Percentiles rank a stretch among this genome's conserved stretches.
Evolutionary conservation across 78 protist genomes (phyloP).

Genomic region (Dictyostelium firmibasis): DNA sequence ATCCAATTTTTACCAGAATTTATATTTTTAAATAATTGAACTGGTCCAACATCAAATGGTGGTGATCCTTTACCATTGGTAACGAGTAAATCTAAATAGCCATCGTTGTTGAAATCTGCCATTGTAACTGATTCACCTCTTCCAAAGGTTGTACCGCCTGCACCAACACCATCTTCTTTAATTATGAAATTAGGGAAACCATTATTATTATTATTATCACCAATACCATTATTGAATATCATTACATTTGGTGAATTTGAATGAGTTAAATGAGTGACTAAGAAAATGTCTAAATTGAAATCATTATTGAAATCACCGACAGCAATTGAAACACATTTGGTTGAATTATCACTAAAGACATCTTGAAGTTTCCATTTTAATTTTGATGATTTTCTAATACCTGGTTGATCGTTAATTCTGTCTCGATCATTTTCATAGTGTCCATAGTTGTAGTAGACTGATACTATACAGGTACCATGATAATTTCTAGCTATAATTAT

Average conservation of each 20-base stretch:
- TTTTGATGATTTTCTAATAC: background rate
- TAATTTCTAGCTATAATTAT: conserved; percentile 31
- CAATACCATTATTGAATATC: background rate
- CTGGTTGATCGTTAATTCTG: background rate
- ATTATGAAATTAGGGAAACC: too few species aligned
- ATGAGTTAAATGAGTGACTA: conserved; percentile 39
- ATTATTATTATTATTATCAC: too few species aligned
- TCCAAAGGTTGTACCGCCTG: conserved; percentile 68
- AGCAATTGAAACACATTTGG: conserved; percentile 39
- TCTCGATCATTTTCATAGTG: background rate
- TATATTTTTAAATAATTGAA: conserved; percentile 37
- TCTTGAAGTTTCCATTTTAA: conserved; percentile 18
- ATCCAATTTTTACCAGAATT: conserved; percentile 21
- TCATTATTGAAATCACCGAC: conserved; percentile 64
- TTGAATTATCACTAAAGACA: background rate
- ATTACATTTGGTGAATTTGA: conserved; percentile 56
- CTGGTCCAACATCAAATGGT: conserved; percentile 63
- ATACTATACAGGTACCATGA: conserved; percentile 27
- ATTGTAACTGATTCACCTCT: conserved; percentile 38
- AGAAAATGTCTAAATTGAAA: conserved; percentile 4
- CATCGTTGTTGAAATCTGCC: conserved; percentile 61
- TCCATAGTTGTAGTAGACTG: conserved; percentile 26
- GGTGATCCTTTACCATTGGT: conserved; percentile 74
- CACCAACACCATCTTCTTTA: conserved; percentile 43
- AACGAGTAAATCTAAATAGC: conserved; percentile 22